Evolutionary conservation across 805 yeast genomes (phyloP), one percentile per base, ranked within the genome.

Genomic region (Metschnikowia gelsemii): DNA sequence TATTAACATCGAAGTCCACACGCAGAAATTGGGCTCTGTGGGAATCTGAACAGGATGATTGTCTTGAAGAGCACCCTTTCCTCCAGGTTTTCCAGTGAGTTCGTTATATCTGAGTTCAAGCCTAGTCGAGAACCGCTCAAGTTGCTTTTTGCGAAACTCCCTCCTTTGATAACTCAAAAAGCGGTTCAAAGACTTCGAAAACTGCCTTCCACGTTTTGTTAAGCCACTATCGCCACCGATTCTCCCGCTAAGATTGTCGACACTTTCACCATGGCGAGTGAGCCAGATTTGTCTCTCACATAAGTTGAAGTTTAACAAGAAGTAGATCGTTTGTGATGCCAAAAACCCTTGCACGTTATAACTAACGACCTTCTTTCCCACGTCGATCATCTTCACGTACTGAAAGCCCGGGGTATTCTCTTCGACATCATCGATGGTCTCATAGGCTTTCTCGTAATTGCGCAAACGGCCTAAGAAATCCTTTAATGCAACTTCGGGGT

Each of bases 311-410:
- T 32, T 73, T 48, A 91, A 72, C 49, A 91, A 68, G 68, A 88
- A 93, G 59, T 88, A 91, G 26, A 90, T 87, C 1, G 96, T 86
- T 58, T 93, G 98, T 2, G 96, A 89, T 0, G 96, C 91, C 39
- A 91, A 68, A 56, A 88, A 93, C 0, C 82, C 82, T 55, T 87
- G 87, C 43, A 91, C 86, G 57, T 90, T 88, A 61, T 84, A 90
- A 24, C 96, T 87, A 39, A 91, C 95, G 28, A 91, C 88, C 61
- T 91, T 93, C 55, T 87, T 81, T 6, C 99, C 98, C 8, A 90
- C 97, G 61, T 91, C 91, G 42, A 91, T 88, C 95, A 91, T 89
- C 62, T 91, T 89, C 50, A 90, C 87, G 56, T 89, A 93, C 59
- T 87, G 96, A 54, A 80, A 81, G 11, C 78, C 78, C 2, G 56